A percentile compares a stretch with the other conserved stretches of the same genome.
Evolutionary conservation across 2,329 filamentous ascomycete genomes (phyloP).

Genomic region (Ceratocystiopsis brevicomis): DNA sequence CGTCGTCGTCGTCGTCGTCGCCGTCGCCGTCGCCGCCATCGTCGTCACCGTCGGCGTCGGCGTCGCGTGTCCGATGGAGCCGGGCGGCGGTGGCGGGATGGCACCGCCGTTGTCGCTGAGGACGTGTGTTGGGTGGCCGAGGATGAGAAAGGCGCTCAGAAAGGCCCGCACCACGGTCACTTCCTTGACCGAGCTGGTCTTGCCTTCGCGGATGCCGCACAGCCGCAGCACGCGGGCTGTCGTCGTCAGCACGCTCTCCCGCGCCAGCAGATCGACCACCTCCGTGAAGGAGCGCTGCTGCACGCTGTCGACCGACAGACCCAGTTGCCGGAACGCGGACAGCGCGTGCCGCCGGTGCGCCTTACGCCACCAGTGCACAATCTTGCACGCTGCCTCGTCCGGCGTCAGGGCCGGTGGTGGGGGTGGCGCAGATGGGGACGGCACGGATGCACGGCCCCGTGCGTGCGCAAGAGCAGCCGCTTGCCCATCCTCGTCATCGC

Average conservation of each 20-base stretch:
- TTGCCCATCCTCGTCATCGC: too few relatives aligned
- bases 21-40: not conserved
- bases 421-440: constrained; percentile 11
- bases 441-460: too few relatives aligned
- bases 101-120: constrained; percentile 47
- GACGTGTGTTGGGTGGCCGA: constrained; percentile 61
- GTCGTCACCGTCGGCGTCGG: not conserved
- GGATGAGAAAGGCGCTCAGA: constrained; percentile 59
- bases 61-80: not conserved
- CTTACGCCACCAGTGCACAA: constrained; percentile 54
- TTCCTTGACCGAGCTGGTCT: constrained; percentile 41
- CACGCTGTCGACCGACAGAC: constrained; percentile 51
- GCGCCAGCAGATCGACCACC: constrained; percentile 48
- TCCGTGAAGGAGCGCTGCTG: constrained; percentile 53
- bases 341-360: constrained; percentile 38
- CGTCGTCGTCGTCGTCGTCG: not conserved
- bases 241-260: constrained; percentile 43
- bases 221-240: constrained; percentile 50
- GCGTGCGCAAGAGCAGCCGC: too few relatives aligned
- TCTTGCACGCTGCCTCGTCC: constrained; percentile 42
- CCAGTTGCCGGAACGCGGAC: constrained; percentile 45
- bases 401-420: constrained; percentile 10
- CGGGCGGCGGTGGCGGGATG: too few relatives aligned
- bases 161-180: constrained; percentile 59
- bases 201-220: constrained; percentile 50